Conservation (phyloP, 495 filamentous ascomycete genomes). For the Xylaria acuta region DNA sequence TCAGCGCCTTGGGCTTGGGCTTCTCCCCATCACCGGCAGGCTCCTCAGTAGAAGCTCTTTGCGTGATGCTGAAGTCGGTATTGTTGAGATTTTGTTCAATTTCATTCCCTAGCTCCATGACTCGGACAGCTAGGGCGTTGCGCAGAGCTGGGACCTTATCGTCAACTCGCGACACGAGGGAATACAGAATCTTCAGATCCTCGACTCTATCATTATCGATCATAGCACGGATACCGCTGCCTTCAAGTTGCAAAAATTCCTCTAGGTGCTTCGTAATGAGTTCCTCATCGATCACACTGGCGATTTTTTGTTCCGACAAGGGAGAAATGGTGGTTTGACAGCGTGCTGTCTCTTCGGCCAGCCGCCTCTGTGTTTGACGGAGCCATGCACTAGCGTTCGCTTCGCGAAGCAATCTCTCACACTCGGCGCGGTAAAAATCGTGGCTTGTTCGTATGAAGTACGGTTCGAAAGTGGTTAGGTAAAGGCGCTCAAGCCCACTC, state of each 20-base stretch:
- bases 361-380: conserved; percentile 72
- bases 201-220: conserved; percentile 84
- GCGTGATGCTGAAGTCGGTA: conserved; percentile 52
- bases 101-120: conserved; percentile 79
- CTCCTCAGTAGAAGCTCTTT: conserved; percentile 52
- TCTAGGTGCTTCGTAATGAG: conserved; percentile 76
- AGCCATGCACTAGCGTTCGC: conserved; percentile 85
- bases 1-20: conserved; percentile 48
- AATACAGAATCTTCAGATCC: conserved; percentile 77
- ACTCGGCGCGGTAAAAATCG: conserved; percentile 79
- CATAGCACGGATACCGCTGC: conserved; percentile 85
- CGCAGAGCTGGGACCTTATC: conserved; percentile 73
- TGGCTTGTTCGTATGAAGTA: conserved; percentile 73
- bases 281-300: conserved; percentile 77
- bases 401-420: conserved; percentile 72
- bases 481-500: conserved; percentile 77
- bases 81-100: conserved; percentile 73
- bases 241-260: conserved; percentile 84
- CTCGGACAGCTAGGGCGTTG: conserved; percentile 70
- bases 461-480: conserved; percentile 81
- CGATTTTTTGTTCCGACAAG: conserved; percentile 74
- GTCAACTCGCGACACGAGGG: conserved; percentile 80
- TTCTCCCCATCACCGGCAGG: conserved; percentile 56
- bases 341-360: conserved; percentile 80
- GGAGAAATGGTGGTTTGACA: conserved; percentile 78